These are phyloP conservation scores for Rubia tinctorum DNA, from an alignment of 305 asterid species.

Conservation along the genomic window DNA sequence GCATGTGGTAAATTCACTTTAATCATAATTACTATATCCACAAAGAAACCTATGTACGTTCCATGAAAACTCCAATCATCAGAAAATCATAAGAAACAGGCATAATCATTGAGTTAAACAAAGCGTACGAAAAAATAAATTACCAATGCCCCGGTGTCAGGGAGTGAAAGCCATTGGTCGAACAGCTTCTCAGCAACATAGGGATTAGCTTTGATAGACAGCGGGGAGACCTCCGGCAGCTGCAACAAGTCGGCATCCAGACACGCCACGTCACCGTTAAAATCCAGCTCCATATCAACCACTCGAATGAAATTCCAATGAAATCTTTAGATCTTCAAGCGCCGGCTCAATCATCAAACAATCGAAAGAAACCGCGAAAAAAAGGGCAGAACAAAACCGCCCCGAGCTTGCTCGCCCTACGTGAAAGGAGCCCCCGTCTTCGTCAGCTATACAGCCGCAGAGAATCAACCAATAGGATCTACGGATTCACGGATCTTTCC, in stretches of 20 bases:
- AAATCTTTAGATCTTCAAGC: slow-evolving; percentile 26
- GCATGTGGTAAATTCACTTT: background rate
- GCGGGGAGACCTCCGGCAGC: slow-evolving; percentile 79
- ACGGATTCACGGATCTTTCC: slow-evolving; percentile 11
- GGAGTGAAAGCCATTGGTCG: slow-evolving; percentile 90
- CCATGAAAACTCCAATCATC: background rate
- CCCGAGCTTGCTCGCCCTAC: slow-evolving; percentile 7
- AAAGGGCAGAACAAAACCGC: background rate
- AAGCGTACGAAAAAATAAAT: background rate
- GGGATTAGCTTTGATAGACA: slow-evolving; percentile 79
- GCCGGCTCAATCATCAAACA: slow-evolving; percentile 31
- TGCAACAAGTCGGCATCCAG: slow-evolving; percentile 83
- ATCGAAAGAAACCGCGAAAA: slow-evolving; percentile 8
- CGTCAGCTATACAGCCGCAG: background rate
- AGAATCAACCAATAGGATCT: slow-evolving; percentile 14
- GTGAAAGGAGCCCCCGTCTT: background rate
- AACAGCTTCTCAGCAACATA: slow-evolving; percentile 75
- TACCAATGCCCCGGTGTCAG: slow-evolving; percentile 77
- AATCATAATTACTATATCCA: background rate
- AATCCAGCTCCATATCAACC: slow-evolving; percentile 67
- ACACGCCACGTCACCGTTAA: slow-evolving; percentile 64
- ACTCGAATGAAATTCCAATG: slow-evolving; percentile 19
- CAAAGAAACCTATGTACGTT: background rate
- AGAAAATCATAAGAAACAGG: background rate
- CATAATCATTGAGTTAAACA: background rate